A percentile compares a stretch with the other conserved stretches of the same genome.
Evolutionary conservation across 306 rosid species (phyloP).

Genomic region (Glycine latifolia): DNA sequence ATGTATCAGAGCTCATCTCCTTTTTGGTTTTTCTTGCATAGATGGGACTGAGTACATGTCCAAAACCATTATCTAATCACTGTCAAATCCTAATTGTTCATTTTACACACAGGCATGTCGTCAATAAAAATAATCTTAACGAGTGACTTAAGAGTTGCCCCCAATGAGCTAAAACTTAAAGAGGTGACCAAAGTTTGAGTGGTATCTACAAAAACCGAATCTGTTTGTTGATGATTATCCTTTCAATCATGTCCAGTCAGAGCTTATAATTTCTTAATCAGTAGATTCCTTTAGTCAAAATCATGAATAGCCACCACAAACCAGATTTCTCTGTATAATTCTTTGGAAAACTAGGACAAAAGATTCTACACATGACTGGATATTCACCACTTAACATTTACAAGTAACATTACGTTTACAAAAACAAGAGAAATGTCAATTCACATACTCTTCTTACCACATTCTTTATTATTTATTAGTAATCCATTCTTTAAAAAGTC

Average conservation of each 20-base stretch:
- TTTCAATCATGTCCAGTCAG: constrained; percentile 18
- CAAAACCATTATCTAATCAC: constrained; percentile 29
- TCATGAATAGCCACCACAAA: constrained; percentile 11
- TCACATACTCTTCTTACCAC: not conserved
- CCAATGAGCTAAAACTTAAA: constrained; percentile 16
- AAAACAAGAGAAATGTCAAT: not conserved
- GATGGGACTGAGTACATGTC: constrained; percentile 3
- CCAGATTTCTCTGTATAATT: constrained; percentile 28
- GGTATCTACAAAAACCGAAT: not conserved
- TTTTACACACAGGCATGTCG: constrained; percentile 9
- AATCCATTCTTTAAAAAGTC: not conserved
- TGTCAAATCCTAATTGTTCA: constrained; percentile 3
- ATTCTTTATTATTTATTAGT: not conserved
- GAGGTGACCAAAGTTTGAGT: constrained; percentile 13
- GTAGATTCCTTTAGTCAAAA: constrained; percentile 16
- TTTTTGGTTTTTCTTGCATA: not conserved
- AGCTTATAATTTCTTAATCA: constrained; percentile 33
- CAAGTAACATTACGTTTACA: constrained; percentile 13
- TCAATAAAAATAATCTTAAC: constrained; percentile 26
- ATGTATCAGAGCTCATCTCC: constrained; percentile 1
- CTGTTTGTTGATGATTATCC: constrained; percentile 7
- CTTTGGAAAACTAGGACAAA: constrained; percentile 18
- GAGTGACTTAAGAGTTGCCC: constrained; percentile 16
- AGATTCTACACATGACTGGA: not conserved
- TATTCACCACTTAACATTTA: not conserved